Percentiles rank a stretch among this genome's conserved stretches.
Conservation (phyloP, 176 grass and related monocot genomes). For the Zizania latifolia region DNA sequence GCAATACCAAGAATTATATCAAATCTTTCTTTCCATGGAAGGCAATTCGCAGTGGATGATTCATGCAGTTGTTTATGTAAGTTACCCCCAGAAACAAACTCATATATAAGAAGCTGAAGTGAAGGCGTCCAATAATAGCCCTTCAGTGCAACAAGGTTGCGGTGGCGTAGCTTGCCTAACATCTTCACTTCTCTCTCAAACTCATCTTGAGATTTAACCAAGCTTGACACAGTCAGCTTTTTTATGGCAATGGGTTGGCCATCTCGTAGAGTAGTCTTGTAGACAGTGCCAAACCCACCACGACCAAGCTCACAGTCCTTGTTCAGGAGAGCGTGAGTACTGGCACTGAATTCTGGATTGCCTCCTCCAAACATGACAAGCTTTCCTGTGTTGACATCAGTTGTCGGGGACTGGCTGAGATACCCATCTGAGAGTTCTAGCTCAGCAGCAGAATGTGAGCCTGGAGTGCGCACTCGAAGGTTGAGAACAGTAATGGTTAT, state of each 20-base stretch:
- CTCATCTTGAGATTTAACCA: constrained; percentile 97
- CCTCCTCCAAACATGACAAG: constrained; percentile 94
- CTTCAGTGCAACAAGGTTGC: constrained; percentile 72
- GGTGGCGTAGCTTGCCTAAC: constrained; percentile 78
- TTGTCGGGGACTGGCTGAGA: constrained; percentile 80
- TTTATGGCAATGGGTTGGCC: constrained; percentile 90
- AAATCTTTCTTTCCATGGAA: constrained; percentile 93
- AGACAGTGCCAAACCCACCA: constrained; percentile 94
- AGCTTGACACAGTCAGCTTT: constrained; percentile 95
- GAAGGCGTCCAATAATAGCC: constrained; percentile 98
- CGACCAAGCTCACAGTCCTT: constrained; percentile 97
- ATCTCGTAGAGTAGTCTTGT: constrained; percentile 76
- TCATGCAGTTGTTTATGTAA: constrained; percentile 84
- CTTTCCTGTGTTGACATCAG: constrained; percentile 76
- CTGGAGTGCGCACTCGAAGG: constrained; percentile 50
- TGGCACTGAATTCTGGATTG: constrained; percentile 89
- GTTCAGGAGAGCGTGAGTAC: constrained; percentile 85
- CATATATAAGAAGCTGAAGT: constrained; percentile 92
- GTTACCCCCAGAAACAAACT: constrained; percentile 87
- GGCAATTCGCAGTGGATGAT: constrained; percentile 50
- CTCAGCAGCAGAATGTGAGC: constrained; percentile 44
- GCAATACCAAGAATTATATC: constrained; percentile 80
- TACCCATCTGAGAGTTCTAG: constrained; percentile 82
- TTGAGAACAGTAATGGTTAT: constrained; percentile 88
- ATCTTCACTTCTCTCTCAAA: constrained; percentile 95